phyloP scores from a whole-genome alignment of 176 grass and related monocot species.

The Musa schizocarpa region DNA sequence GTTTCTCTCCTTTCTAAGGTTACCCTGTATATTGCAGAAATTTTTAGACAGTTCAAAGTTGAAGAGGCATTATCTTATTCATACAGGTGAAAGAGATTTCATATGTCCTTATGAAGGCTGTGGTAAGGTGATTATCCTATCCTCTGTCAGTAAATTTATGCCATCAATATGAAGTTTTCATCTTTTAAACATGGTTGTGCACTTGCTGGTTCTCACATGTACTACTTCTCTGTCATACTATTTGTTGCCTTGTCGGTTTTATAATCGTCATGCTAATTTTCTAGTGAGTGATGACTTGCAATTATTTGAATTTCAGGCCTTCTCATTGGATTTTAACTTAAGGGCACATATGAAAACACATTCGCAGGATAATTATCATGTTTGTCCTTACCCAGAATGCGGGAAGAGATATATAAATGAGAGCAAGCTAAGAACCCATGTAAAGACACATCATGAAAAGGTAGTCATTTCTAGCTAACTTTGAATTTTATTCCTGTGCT shows the following conservation, averaged over 20 bases:
- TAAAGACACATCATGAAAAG: slow-evolving; percentile 71
- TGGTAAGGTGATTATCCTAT: slow-evolving; percentile 55
- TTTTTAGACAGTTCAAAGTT: slow-evolving; percentile 96
- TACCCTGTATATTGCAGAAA: slow-evolving; percentile 52
- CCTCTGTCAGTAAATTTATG: background rate
- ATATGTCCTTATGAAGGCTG: slow-evolving; percentile 82
- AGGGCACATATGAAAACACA: slow-evolving; percentile 76
- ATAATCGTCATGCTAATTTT: background rate
- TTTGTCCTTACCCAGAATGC: slow-evolving; percentile 68
- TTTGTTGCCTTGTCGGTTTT: background rate
- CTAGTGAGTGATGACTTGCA: background rate
- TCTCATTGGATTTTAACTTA: slow-evolving; percentile 97
- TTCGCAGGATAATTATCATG: slow-evolving; percentile 77
- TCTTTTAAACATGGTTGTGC: background rate
- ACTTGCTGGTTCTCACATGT: background rate
- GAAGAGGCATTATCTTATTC: slow-evolving; percentile 92
- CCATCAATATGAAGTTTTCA: background rate
- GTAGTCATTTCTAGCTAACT: slow-evolving; percentile 23
- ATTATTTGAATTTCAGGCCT: slow-evolving; percentile 50
- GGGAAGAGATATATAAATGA: slow-evolving; percentile 87
- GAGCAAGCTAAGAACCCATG: slow-evolving; percentile 63
- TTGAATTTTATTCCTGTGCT: slow-evolving; percentile 5
- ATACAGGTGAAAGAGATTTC: slow-evolving; percentile 87
- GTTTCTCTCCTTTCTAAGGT: background rate
- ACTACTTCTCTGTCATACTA: background rate